Evolutionary conservation across 2,329 filamentous ascomycete species (phyloP), one percentile per base, ranked within the genome.

Genomic region (Pseudogymnoascus sp.): DNA sequence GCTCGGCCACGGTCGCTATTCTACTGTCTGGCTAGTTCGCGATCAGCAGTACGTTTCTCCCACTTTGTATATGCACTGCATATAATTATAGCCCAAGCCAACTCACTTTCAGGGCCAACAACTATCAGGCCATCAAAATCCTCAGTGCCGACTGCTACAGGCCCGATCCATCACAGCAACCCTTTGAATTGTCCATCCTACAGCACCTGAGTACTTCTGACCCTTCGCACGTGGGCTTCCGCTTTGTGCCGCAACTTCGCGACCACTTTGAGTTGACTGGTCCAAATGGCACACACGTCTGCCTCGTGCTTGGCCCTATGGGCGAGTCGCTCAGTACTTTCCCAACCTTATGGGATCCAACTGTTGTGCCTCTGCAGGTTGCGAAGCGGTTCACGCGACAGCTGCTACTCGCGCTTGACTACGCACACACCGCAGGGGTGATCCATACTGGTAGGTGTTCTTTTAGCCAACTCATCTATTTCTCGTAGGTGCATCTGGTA

Each of bases 251-350:
- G 58, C 66, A 66, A 26, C 66, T 72, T 0, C 31, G 14, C 6
- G 70, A 71, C 29, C 62, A 67, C 14, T 72, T 71, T 35, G 65
- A 66, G 49, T 62, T 69, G 16, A 19, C 62, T 19, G 67, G 69
- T 0, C 68, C 66, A 19, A 68, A 68, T 59, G 68, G 69, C 12
- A 65, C 8, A 11, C 69, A 71, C 35, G 63, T 67, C n/a, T 70
- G 69, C 60, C 65, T 71, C 8, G 66, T 71, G 0, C 60, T 71
- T 26, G 66, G 68, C 52, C 66, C 65, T 1, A 70, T 71, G 63
- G 70, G 66, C 31, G 69, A 70, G 49, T 63, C 43, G 6, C 39
- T 72, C 11, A 35, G 11, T 7, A 55, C 23, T 12, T 69, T 69
- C 37, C 11, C 55, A 23, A 31, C 43, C 11, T 63, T 65, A 31